Evolutionary conservation across 2,329 filamentous ascomycete species (phyloP).

Genomic region (Aspergillus candidus): DNA sequence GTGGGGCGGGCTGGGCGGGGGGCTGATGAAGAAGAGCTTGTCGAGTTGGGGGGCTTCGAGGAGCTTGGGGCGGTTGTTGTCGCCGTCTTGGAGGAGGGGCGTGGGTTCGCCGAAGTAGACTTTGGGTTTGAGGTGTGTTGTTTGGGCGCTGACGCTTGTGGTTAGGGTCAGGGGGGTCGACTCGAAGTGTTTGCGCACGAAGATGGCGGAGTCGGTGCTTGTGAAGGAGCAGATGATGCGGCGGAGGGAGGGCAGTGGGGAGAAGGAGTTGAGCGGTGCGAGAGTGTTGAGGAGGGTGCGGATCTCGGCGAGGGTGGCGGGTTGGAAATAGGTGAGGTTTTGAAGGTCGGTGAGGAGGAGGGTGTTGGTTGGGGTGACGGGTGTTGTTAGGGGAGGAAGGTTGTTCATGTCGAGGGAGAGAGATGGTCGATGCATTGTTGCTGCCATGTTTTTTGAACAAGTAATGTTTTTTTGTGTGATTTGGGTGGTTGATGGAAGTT

Average conservation of each 20-base stretch:
- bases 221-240: slow-evolving; percentile 47
- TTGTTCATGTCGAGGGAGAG: slow-evolving; percentile 43
- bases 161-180: slow-evolving; percentile 26
- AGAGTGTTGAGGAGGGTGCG: slow-evolving; percentile 38
- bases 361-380: slow-evolving; percentile 45
- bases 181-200: slow-evolving; percentile 40
- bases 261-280: slow-evolving; percentile 45
- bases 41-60: slow-evolving; percentile 52
- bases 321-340: slow-evolving; percentile 43
- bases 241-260: slow-evolving; percentile 45
- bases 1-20: slow-evolving; percentile 58
- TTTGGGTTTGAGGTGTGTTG: slow-evolving; percentile 30
- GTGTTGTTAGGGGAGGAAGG: slow-evolving; percentile 41
- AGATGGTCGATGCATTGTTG: slow-evolving; percentile 20
- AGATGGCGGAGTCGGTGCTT: slow-evolving; percentile 37
- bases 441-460: slow-evolving; percentile 12
- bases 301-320: slow-evolving; percentile 38
- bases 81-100: slow-evolving; percentile 35
- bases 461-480: too few species aligned
- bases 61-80: slow-evolving; percentile 36
- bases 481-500: too few species aligned
- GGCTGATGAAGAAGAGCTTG: slow-evolving; percentile 62
- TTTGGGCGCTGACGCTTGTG: slow-evolving; percentile 25
- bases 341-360: slow-evolving; percentile 46
- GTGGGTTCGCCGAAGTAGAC: slow-evolving; percentile 52